phyloP scores from a whole-genome alignment of 495 filamentous ascomycete species.

The Annulohypoxylon nitens region DNA sequence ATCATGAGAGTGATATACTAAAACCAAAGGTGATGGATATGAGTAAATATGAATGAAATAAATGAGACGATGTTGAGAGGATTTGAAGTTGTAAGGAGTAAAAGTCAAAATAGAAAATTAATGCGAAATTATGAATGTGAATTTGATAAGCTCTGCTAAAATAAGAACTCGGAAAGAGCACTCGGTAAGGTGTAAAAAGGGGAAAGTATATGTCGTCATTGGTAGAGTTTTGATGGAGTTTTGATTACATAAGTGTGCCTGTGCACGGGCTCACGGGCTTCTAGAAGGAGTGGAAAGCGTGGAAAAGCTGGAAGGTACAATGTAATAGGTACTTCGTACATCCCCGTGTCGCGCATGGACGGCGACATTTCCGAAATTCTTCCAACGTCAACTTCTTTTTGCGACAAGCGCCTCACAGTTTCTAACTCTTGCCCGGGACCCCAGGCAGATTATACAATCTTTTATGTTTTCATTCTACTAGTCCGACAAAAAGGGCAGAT shows the following conservation, averaged over 20 bases:
- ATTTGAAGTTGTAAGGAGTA: neutral
- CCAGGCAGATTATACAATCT: constrained; percentile 55
- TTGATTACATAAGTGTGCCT: constrained; percentile 31
- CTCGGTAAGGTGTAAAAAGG: neutral
- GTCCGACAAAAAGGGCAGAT: constrained; percentile 35
- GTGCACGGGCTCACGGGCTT: constrained; percentile 4
- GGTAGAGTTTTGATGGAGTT: neutral
- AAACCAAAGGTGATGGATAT: neutral
- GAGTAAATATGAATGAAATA: neutral
- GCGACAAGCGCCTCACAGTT: constrained; percentile 39
- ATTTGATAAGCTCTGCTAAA: neutral
- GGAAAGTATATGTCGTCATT: constrained; percentile 14
- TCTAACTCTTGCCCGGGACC: constrained; percentile 53
- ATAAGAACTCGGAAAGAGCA: neutral
- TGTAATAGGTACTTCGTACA: constrained; percentile 2
- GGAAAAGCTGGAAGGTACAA: constrained; percentile 4
- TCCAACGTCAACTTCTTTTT: constrained; percentile 48
- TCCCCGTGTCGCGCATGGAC: constrained; percentile 33
- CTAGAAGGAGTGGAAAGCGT: constrained; percentile 8
- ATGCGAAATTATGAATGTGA: neutral
- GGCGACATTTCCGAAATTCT: constrained; percentile 33
- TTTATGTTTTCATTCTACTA: constrained; percentile 50
- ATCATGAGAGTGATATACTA: neutral
- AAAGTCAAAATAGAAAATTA: neutral
- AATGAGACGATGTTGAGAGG: neutral